Percentiles rank a stretch among this genome's conserved stretches.
phyloP scores from a whole-genome alignment of 805 yeast genomes.

The Metschnikowia lochheadii region DNA sequence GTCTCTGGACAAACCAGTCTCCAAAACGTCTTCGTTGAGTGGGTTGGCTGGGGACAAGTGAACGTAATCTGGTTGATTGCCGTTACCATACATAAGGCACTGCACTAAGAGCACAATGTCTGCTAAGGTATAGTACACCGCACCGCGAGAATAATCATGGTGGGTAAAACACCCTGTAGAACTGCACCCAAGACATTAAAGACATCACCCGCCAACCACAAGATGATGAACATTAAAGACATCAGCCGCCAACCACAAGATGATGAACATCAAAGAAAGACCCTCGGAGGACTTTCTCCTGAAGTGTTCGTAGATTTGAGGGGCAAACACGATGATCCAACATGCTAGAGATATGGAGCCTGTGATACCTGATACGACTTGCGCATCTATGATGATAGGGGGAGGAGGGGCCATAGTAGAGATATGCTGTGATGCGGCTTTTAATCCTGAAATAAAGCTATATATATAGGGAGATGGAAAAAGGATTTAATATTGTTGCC shows the following conservation, averaged over 20 bases:
- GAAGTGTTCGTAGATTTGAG: slow-evolving; percentile 91
- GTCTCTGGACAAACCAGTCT: slow-evolving; percentile 50
- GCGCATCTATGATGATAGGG: slow-evolving; percentile 61
- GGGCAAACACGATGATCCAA: slow-evolving; percentile 97
- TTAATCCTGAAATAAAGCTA: neutral
- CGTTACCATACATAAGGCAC: slow-evolving; percentile 73
- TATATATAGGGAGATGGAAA: too few species aligned
- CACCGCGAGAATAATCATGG: slow-evolving; percentile 91
- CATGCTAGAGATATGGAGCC: slow-evolving; percentile 92
- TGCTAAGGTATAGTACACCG: slow-evolving; percentile 88
- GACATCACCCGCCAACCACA: too few species aligned
- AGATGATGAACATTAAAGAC: too few species aligned
- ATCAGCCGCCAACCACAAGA: slow-evolving; percentile 89
- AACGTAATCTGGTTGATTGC: slow-evolving; percentile 59
- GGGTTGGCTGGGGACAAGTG: slow-evolving; percentile 91
- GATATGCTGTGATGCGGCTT: neutral
- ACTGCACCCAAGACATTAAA: slow-evolving; percentile 91
- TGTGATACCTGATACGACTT: slow-evolving; percentile 73
- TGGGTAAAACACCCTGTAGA: slow-evolving; percentile 85
- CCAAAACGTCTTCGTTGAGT: slow-evolving; percentile 63
- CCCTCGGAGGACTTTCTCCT: slow-evolving; percentile 85
- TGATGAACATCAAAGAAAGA: slow-evolving; percentile 76
- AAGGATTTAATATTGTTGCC: too few species aligned
- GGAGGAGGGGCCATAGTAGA: slow-evolving; percentile 52
- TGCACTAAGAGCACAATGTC: slow-evolving; percentile 82